Base-by-base conservation (phyloP, 192 early-diverging fungal genomes). In the Gamsiella multidivaricata region DNA sequence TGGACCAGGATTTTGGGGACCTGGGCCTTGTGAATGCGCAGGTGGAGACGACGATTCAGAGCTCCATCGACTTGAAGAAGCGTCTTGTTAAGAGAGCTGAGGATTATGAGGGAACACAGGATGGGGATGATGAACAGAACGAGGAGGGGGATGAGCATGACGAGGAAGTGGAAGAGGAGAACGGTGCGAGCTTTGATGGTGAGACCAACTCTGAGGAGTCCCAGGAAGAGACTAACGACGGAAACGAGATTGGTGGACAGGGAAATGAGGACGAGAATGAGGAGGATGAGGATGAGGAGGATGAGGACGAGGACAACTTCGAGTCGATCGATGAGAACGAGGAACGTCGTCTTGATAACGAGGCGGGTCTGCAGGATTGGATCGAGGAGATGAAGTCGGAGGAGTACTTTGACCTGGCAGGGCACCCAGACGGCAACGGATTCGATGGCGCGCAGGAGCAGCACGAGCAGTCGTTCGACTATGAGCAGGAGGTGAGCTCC, bases 301-400 rank as follows among this genome's bases (percentile, higher is more conserved):
- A 55, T 0, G 53, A 62, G 22, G 28, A 47, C 1, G 41, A 15
- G 28, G 36, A 37, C 0, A 23, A 61, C 8, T 34, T 55, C 23
- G 62, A 55, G 11, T 57, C 47, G 17, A 43, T 34, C 4, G 73
- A 76, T 23, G 51, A 55, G 41, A 52, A 67, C 25, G 73, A 67
- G 43, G 59, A 68, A 52, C 58, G 51, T 26, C 58, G 65, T 25
- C 26, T 67, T 10, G 73, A 76, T 31, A 62, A 39, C 14, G 65
- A 76, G 50, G 70, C 59, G 29, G 73, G 65, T 11, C 41, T 67
- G 6, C 42, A 68, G 58, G 73, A 76, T 23, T 75, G 72, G 72
- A 56, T 75, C 32, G 70, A 72, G 45, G 70, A 72, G 34, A 72
- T 72, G 70, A 72, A 64, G 70, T 64, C 70, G 20, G 61, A 72